phyloP scores from a whole-genome alignment of 441 rosid species.

The Adansonia madagascariensis region DNA sequence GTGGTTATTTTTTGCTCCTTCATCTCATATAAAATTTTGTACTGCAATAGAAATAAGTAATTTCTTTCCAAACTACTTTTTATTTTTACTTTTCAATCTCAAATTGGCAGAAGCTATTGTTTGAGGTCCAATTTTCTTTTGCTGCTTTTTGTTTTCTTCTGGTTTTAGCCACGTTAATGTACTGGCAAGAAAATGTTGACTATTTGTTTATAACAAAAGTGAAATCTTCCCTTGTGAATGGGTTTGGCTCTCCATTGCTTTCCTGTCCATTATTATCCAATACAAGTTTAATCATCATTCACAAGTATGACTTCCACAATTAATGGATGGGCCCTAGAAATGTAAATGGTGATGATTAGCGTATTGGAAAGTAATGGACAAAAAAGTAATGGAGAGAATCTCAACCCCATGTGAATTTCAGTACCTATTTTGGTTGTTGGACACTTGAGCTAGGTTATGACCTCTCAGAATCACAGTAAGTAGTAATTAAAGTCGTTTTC shows the following conservation, averaged over 20 bases:
- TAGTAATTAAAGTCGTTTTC: not conserved
- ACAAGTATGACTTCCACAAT: too few species aligned
- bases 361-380: too few species aligned
- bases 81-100: not conserved
- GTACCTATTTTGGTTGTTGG: not conserved
- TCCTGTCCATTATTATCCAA: too few species aligned
- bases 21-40: not conserved
- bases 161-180: not conserved
- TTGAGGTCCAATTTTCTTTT: not conserved
- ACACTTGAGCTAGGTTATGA: not conserved
- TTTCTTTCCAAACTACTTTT: not conserved
- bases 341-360: too few species aligned
- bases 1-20: not conserved
- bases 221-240: not conserved
- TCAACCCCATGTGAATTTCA: too few species aligned
- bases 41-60: not conserved
- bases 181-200: not conserved
- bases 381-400: too few species aligned
- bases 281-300: too few species aligned
- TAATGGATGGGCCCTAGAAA: too few species aligned
- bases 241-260: too few species aligned
- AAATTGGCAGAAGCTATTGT: not conserved
- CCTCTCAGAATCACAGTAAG: not conserved
- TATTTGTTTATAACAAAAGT: not conserved
- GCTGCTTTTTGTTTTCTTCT: not conserved